Evolutionary conservation across 257 asterid species (phyloP), one percentile per base, ranked within the genome.

Genomic region (Gentiana dahurica): DNA sequence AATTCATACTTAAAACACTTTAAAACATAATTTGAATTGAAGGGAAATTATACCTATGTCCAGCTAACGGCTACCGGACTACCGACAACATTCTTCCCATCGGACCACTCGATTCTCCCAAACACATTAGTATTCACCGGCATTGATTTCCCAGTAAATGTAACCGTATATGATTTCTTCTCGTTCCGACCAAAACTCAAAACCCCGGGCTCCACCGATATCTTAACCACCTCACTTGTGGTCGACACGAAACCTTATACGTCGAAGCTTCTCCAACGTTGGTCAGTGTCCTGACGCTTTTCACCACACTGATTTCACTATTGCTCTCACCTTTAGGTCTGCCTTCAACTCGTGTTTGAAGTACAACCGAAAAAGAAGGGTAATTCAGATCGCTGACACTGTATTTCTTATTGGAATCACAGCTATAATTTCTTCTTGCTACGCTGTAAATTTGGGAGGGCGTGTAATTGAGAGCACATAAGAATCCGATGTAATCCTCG

Each of bases 31-130:
- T 24, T 24, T 24, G 24, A 24, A 24, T 24, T 24, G 24, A 24
- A 24, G 24, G 24, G 24, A 24, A 24, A 24, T 24, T 24, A 24
- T 24, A 24, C 24, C 24, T 24, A 24, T 24, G 58, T 55, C 96
- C 94, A 81, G 73, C 86, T 79, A 55, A 92, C 34, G 3, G 91
- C 95, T 35, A 92, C 80, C 0, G 97, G 93, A 71, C 97, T 92
- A 53, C 81, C 88, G 44, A 92, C 97, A 2, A 77, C 79, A 45
- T 73, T 94, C 61, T 80, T 85, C 75, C 91, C 97, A 64, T 87
- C 93, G 0, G 94, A 77, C 98, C 98, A 92, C 63, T 79, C 94
- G 35, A 92, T 83, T 54, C 87, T 70, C 2, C 95, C 97, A 13
- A 88, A 87, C 13, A 55, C 77, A 39, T 78, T 77, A 1, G 85